Percentiles rank a stretch among this genome's conserved stretches.
These are phyloP conservation scores for Talaromyces amestolkiae DNA, from an alignment of 2,329 filamentous ascomycete genomes.

Conservation along the genomic window DNA sequence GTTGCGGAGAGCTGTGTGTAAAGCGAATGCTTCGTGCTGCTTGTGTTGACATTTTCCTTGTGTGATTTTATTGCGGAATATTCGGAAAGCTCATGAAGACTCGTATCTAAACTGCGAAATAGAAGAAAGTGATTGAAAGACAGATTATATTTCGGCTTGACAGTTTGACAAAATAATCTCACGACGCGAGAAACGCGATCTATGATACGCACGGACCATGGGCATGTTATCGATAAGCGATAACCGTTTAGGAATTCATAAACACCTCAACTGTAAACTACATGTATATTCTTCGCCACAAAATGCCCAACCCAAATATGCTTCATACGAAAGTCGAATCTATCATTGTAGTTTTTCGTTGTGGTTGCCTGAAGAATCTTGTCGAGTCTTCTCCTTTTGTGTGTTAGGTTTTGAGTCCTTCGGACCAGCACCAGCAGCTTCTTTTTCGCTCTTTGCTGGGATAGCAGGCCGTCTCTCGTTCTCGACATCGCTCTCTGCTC, in stretches of 20 bases:
- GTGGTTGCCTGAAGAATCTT: neutral
- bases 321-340: neutral
- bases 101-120: neutral
- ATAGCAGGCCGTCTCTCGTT: neutral
- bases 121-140: neutral
- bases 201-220: conserved; percentile 31
- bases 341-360: conserved; percentile 11
- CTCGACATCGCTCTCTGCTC: neutral
- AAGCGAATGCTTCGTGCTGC: conserved; percentile 37
- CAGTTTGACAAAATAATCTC: neutral
- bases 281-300: neutral
- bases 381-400: conserved; percentile 1
- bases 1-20: conserved; percentile 45
- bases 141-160: neutral
- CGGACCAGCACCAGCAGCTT: neutral
- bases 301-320: neutral
- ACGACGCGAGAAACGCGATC: conserved; percentile 23
- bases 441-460: conserved; percentile 1
- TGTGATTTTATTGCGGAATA: neutral
- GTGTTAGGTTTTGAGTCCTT: neutral
- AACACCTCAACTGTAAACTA: neutral
- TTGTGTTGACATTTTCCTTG: conserved; percentile 39
- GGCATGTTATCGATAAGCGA: conserved; percentile 27
- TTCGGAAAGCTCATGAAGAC: too few relatives aligned
- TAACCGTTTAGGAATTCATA: neutral